A percentile compares a stretch with the other conserved stretches of the same genome.
These are phyloP conservation scores for Pterocarpus macrocarpus DNA, from an alignment of 306 rosid genomes.

Conservation along the genomic window DNA sequence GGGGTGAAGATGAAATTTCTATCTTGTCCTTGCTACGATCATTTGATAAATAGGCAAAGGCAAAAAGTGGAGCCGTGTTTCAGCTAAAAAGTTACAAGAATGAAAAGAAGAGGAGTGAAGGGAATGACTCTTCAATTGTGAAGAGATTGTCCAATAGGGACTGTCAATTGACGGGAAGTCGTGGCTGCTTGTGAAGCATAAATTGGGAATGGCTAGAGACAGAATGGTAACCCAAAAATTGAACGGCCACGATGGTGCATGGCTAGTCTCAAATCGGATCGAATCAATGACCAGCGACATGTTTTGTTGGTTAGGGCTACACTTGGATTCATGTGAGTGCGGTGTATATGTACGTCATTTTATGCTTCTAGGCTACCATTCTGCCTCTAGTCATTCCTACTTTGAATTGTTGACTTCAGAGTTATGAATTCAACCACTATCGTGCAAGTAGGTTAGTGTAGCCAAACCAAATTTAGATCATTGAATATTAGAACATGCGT, in stretches of 20 bases:
- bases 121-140: too few species aligned
- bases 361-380: too few species aligned
- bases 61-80: slow-evolving; percentile 91
- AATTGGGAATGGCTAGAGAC: slow-evolving; percentile 52
- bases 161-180: too few species aligned
- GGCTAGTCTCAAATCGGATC: slow-evolving; percentile 75
- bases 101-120: too few species aligned
- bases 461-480: too few species aligned
- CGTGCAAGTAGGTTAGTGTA: too few species aligned
- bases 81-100: slow-evolving; percentile 45
- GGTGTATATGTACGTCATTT: neutral
- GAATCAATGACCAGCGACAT: slow-evolving; percentile 98
- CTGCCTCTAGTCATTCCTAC: too few species aligned
- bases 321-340: slow-evolving; percentile 76
- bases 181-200: too few species aligned
- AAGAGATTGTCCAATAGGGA: too few species aligned
- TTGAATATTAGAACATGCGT: too few species aligned
- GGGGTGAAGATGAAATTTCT: slow-evolving; percentile 96
- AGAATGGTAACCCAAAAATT: slow-evolving; percentile 52
- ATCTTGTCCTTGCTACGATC: slow-evolving; percentile 88
- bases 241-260: slow-evolving; percentile 55
- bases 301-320: slow-evolving; percentile 98
- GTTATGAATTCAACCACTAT: too few species aligned
- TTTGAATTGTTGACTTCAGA: too few species aligned
- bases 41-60: slow-evolving; percentile 84